Percentiles rank a stretch among this genome's conserved stretches.
These are phyloP conservation scores for Nissolia schottii DNA, from an alignment of 306 rosid genomes.

Conservation along the genomic window DNA sequence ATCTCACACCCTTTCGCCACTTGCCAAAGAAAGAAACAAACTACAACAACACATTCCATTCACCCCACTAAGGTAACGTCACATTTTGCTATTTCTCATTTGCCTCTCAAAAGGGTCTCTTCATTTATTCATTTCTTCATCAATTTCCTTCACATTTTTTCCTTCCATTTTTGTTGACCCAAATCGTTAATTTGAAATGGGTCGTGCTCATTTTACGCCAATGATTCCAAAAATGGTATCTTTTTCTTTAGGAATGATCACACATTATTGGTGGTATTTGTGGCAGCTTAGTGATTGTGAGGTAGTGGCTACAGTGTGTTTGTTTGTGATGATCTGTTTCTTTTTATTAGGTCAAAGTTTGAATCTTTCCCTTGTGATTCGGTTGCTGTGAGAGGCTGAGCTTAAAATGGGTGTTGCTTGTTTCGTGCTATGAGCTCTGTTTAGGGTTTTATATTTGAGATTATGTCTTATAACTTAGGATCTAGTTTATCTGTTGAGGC, in stretches of 20 bases:
- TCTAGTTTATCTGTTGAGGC: conserved; percentile 15
- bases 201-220: not conserved
- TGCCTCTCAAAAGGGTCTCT: not conserved
- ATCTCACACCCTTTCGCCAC: conserved; percentile 5
- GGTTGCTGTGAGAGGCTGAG: not conserved
- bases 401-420: conserved; percentile 19
- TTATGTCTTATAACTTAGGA: conserved; percentile 21
- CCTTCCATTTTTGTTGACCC: not conserved
- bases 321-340: not conserved
- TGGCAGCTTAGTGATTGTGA: not conserved
- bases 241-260: not conserved
- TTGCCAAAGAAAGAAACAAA: too few relatives aligned
- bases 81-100: conserved; percentile 22
- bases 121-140: not conserved
- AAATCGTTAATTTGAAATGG: conserved; percentile 18
- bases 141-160: not conserved
- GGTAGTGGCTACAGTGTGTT: not conserved
- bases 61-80: conserved; percentile 24
- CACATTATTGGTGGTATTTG: conserved; percentile 13
- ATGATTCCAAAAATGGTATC: not conserved
- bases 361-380: conserved; percentile 16
- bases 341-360: not conserved
- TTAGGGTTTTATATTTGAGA: conserved; percentile 53
- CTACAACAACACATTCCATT: not conserved
- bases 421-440: conserved; percentile 1